These are phyloP conservation scores for Pulveroboletus frians DNA, from an alignment of 768 basidiomycete genomes.

Conservation along the genomic window DNA sequence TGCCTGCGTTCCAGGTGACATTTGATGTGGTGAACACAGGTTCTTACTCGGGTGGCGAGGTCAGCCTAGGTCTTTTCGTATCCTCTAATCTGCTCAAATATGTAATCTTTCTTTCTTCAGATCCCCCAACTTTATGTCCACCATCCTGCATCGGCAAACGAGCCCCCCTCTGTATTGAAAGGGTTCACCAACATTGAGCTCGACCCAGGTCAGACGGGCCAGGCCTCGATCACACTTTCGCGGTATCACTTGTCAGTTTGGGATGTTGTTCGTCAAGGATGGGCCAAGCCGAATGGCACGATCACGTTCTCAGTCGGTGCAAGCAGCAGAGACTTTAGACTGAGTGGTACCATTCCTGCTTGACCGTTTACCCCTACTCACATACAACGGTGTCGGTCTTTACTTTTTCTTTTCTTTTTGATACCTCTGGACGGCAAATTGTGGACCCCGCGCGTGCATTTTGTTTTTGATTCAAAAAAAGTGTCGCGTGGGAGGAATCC, in stretches of 20 bases:
- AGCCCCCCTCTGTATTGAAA: slow-evolving; percentile 67
- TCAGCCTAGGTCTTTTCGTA: slow-evolving; percentile 24
- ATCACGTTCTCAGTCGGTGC: slow-evolving; percentile 62
- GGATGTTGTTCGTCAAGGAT: slow-evolving; percentile 70
- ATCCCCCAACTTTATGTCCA: slow-evolving; percentile 74
- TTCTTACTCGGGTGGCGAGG: slow-evolving; percentile 56
- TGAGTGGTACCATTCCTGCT: slow-evolving; percentile 38
- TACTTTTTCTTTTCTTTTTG: no score
- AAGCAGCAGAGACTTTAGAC: slow-evolving; percentile 58
- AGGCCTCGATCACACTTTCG: slow-evolving; percentile 54
- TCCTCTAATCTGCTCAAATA: background rate
- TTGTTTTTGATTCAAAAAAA: no score
- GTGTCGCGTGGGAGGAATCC: no score
- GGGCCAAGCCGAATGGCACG: slow-evolving; percentile 62
- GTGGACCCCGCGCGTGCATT: no score
- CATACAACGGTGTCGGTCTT: no score
- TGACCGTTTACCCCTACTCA: slow-evolving; percentile 2
- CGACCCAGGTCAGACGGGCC: slow-evolving; percentile 40
- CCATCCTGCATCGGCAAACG: slow-evolving; percentile 55
- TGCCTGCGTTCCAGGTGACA: slow-evolving; percentile 54
- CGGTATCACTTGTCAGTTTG: slow-evolving; percentile 71
- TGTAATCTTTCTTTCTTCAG: slow-evolving; percentile 27
- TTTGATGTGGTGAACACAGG: slow-evolving; percentile 70
- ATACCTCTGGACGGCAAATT: background rate
- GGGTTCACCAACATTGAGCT: slow-evolving; percentile 63